These are phyloP conservation scores for Penicillium sp. DNA, from an alignment of 2,329 filamentous ascomycete genomes.

Conservation along the genomic window DNA sequence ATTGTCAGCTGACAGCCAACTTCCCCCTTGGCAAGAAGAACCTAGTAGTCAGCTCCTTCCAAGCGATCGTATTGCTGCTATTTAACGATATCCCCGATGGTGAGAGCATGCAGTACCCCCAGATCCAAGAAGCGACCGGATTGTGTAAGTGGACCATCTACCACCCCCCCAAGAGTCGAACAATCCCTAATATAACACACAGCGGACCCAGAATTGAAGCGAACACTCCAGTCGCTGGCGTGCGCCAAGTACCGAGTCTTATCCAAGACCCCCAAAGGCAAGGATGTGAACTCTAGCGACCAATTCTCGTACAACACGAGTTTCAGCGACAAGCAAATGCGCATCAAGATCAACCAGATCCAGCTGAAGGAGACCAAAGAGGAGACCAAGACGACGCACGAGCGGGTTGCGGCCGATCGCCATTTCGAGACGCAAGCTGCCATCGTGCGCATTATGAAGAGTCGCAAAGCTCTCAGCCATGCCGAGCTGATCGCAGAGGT, in stretches of 20 bases:
- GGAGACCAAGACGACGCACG: conserved; percentile 92
- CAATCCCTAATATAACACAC: conserved; percentile 27
- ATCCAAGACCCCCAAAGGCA: conserved; percentile 78
- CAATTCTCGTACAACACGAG: conserved; percentile 76
- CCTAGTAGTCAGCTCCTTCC: conserved; percentile 84
- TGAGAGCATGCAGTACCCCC: conserved; percentile 69
- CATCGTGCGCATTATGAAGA: conserved; percentile 97
- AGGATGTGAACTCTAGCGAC: conserved; percentile 75
- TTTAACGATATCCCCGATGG: conserved; percentile 73
- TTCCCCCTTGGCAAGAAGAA: conserved; percentile 84
- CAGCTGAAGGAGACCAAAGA: conserved; percentile 94
- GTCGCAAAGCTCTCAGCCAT: conserved; percentile 80
- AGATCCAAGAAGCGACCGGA: conserved; percentile 72
- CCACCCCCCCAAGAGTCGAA: not conserved
- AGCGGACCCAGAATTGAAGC: conserved; percentile 75
- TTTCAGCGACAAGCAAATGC: conserved; percentile 79
- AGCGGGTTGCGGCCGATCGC: conserved; percentile 81
- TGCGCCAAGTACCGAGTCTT: conserved; percentile 86
- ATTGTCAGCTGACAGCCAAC: conserved; percentile 78
- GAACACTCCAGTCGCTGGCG: conserved; percentile 91
- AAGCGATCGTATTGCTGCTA: conserved; percentile 83
- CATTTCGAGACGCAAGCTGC: conserved; percentile 97
- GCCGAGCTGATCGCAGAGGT: conserved; percentile 87
- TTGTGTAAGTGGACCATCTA: conserved; percentile 55
- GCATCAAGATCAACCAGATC: conserved; percentile 98